Evolutionary conservation across 805 yeast species (phyloP), one percentile per base, ranked within the genome.

Genomic region (Starmerella cellae): DNA sequence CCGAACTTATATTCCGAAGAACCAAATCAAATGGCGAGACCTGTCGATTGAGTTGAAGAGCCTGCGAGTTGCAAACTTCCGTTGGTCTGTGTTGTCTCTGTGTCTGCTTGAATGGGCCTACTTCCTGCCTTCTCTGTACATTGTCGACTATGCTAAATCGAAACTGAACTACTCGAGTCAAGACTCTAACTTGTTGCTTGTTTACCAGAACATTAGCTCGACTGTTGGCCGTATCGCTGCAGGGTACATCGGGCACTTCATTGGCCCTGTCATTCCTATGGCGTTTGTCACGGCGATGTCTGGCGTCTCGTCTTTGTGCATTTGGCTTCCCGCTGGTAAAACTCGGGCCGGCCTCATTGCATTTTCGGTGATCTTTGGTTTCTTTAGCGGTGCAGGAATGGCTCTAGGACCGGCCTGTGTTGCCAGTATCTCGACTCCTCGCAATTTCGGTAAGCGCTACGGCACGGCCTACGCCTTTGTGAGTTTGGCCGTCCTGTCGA

Each of bases 341-440:
- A 39, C 41, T 22, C 28, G 35, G 5, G 53, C 53, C 18, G 82
- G 81, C 1, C 57, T 77, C 40, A 70, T 73, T 50, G 66, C 66
- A 0, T 79, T 76, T 56, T 63, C 77, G 4, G 68, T 65, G 0
- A 32, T 57, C 28, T 46, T 45, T 28, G 52, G 52, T n/a, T 34
- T 46, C 29, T 67, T 71, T 43, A 65, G 72, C 29, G 75, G 82
- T 2, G 70, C 79, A 17, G 71, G 79, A 5, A 61, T 80, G 35
- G 67, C 81, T 1, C 54, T 79, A 35, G 71, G 79, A 0, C 85
- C 88, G 0, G 75, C 74, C 2, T 79, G 85, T 47, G 68, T 77
- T 17, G 71, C 80, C 0, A 70, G 71, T 32, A 74, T 80, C 27
- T 72, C 77, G 18, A 69, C 68, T 11, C 74, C 77, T 0, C 64